phyloP scores from a whole-genome alignment of 768 basidiomycete genomes.

The Russula abietina region DNA sequence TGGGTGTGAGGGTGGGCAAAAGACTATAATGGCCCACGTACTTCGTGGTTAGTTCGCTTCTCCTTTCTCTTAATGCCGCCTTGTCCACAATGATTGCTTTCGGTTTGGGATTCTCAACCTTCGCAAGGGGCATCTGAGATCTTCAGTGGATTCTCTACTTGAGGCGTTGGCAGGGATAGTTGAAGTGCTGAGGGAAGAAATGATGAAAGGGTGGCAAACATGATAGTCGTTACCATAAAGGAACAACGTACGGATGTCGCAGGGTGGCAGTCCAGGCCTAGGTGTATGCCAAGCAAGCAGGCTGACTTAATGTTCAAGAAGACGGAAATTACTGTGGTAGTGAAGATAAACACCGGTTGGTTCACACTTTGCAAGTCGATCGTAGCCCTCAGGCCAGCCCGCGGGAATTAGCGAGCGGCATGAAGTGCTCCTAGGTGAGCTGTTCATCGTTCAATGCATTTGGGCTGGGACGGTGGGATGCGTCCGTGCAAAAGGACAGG shows the following conservation, averaged over 20 bases:
- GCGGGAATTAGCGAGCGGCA: too few relatives aligned
- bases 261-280: not conserved
- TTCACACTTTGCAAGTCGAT: not conserved
- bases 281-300: not conserved
- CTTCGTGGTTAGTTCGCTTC: conserved; percentile 46
- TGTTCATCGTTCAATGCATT: too few relatives aligned
- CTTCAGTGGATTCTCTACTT: not conserved
- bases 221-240: not conserved
- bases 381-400: too few relatives aligned
- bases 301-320: conserved; percentile 6
- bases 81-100: conserved; percentile 25
- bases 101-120: conserved; percentile 1
- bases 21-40: conserved; percentile 24
- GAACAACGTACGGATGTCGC: not conserved
- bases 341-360: not conserved
- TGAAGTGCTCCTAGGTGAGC: too few relatives aligned
- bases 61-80: too few relatives aligned
- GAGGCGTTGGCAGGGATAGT: conserved; percentile 10
- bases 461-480: too few relatives aligned
- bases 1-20: not conserved
- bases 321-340: conserved; percentile 3
- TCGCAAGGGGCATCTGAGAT: not conserved
- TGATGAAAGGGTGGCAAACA: conserved; percentile 21
- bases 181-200: conserved; percentile 19
- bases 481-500: too few relatives aligned